phyloP scores from a whole-genome alignment of 768 basidiomycete species.

The Naganishia vaughanmartiniae region DNA sequence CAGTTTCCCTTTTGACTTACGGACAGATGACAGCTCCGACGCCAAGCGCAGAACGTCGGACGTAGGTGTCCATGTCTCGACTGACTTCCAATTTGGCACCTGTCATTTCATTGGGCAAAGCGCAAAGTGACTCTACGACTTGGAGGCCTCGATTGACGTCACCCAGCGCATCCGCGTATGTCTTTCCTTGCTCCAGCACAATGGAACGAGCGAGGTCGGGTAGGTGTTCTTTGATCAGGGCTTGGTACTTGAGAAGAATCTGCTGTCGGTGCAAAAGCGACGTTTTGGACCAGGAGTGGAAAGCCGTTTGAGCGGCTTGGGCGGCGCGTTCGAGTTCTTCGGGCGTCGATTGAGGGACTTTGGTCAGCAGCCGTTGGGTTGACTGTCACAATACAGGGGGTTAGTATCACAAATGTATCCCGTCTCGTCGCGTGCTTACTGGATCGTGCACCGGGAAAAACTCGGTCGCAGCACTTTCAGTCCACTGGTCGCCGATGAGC shows the following conservation, averaged over 20 bases:
- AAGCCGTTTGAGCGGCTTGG: slow-evolving; percentile 77
- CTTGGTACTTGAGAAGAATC: slow-evolving; percentile 87
- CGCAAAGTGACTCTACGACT: slow-evolving; percentile 61
- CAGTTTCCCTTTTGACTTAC: slow-evolving; percentile 47
- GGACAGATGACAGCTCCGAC: slow-evolving; percentile 72
- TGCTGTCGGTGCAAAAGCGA: slow-evolving; percentile 82
- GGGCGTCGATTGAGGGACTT: slow-evolving; percentile 81
- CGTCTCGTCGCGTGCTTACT: slow-evolving; percentile 55
- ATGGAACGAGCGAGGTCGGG: slow-evolving; percentile 85
- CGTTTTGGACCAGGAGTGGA: slow-evolving; percentile 81
- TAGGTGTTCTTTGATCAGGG: slow-evolving; percentile 76
- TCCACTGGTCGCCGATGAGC: slow-evolving; percentile 84
- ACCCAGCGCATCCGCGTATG: slow-evolving; percentile 87
- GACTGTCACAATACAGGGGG: slow-evolving; percentile 58
- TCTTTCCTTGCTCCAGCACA: slow-evolving; percentile 94
- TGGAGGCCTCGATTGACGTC: slow-evolving; percentile 90
- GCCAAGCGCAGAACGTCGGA: slow-evolving; percentile 77
- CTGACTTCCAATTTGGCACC: slow-evolving; percentile 90
- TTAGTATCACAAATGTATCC: neutral
- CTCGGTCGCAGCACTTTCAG: slow-evolving; percentile 70
- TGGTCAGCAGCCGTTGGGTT: slow-evolving; percentile 82
- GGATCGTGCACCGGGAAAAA: slow-evolving; percentile 91
- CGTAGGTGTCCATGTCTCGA: slow-evolving; percentile 90
- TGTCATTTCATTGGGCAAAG: slow-evolving; percentile 77
- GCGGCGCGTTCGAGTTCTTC: slow-evolving; percentile 80